Evolutionary conservation across 75 land plant genomes (phyloP).

Genomic region (Larix kaempferi): DNA sequence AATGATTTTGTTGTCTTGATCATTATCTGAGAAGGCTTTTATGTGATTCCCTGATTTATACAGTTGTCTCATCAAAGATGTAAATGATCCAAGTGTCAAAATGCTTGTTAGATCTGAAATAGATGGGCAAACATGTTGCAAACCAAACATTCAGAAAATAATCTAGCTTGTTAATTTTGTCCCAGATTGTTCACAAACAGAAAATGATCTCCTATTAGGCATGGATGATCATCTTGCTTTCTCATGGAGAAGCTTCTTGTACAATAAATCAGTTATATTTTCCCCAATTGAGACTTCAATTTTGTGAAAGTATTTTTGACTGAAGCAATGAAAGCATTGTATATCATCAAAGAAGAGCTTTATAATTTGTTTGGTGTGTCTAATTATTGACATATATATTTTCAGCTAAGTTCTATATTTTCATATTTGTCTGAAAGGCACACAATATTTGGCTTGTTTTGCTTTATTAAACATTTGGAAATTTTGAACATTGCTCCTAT

Average conservation of each 20-base stretch:
- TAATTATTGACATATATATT: neutral
- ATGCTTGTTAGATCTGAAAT: neutral
- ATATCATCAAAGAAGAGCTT: neutral
- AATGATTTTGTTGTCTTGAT: neutral
- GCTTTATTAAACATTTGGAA: neutral
- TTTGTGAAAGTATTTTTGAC: neutral
- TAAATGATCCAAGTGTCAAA: neutral
- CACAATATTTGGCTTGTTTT: neutral
- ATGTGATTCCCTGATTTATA: too few relatives aligned
- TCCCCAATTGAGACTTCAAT: neutral
- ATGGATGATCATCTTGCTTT: neutral
- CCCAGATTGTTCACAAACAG: neutral
- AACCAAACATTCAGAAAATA: neutral
- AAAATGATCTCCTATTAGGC: neutral
- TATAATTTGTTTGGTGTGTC: neutral
- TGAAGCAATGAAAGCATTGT: neutral
- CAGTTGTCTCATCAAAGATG: neutral
- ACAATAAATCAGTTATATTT: neutral
- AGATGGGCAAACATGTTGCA: neutral
- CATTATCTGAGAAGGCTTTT: neutral
- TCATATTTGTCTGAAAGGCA: neutral
- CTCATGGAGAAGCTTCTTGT: neutral
- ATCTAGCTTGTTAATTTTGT: neutral
- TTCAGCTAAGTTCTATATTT: neutral
- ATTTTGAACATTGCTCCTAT: neutral